Evolutionary conservation across 2,329 filamentous ascomycete species (phyloP), one percentile per base, ranked within the genome.

Genomic region (Xylaria digitata): DNA sequence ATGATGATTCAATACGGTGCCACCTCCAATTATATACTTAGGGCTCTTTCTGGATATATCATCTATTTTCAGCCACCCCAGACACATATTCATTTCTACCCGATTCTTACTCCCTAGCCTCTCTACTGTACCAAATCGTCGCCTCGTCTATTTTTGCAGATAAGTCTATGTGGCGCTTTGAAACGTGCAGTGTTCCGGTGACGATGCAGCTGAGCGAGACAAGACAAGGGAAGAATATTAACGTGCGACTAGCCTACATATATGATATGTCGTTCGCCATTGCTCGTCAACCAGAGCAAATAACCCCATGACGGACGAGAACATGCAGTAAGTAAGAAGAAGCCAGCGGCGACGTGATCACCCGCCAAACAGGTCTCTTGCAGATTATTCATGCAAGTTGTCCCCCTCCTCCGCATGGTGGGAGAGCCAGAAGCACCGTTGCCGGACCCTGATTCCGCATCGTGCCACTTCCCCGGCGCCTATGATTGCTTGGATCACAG

Each of bases 361-460:
- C 64, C 52, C 49, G 66, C 74, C 71, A 64, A 57, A 70, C 71
- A 74, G 70, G 68, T 68, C 53, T 57, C 58, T 70, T 75, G 74
- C 75, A 76, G 73, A 67, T 71, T 69, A 72, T 65, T 71, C 67
- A 77, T 76, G 75, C 75, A 77, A 65, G 75, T 71, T 32, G 57
- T 69, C 57, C 70, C 69, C 63, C 66, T 71, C 72, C 71, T 74
- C 72, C 69, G 69, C 73, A 74, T 65, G 60, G 69, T 63, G 70
- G 61, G 66, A 65, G 40, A 61, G 50, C 66, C 52, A 66, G 50
- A 71, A 72, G 71, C 72, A 71, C 75, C 72, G 74, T 67, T 75
- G 72, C 69, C 72, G 74, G 74, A 58, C 64, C 65, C 67, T 68
- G 66, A 66, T 64, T 62, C 73, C 61, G 68, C 59, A 66, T 73